These are phyloP conservation scores for Fraxinus pennsylvanica DNA, from an alignment of 257 asterid species.

Conservation along the genomic window DNA sequence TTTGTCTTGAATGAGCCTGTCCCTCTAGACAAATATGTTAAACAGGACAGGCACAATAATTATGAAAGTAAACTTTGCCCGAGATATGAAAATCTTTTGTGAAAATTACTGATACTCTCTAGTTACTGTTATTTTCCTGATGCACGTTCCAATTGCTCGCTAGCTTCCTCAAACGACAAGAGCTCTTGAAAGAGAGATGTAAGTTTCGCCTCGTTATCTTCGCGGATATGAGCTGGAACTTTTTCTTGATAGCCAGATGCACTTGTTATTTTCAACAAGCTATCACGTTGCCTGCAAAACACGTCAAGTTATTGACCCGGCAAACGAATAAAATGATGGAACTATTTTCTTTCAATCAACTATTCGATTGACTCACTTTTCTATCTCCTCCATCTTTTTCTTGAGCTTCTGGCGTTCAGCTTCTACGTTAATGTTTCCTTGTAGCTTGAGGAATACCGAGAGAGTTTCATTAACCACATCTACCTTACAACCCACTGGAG, in stretches of 20 bases:
- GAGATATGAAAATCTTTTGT: background rate
- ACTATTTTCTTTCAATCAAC: background rate
- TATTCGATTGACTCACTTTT: slow-evolving; percentile 46
- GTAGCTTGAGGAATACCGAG: slow-evolving; percentile 57
- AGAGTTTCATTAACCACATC: slow-evolving; percentile 66
- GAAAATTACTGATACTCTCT: background rate
- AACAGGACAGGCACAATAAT: background rate
- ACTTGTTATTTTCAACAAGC: slow-evolving; percentile 49
- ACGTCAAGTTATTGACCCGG: background rate
- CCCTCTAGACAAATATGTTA: background rate
- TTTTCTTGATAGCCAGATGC: slow-evolving; percentile 79
- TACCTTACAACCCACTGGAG: slow-evolving; percentile 70
- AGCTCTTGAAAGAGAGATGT: slow-evolving; percentile 55
- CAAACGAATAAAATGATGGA: background rate
- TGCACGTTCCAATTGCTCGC: slow-evolving; percentile 49
- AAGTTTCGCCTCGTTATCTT: slow-evolving; percentile 53
- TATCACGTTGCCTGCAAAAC: slow-evolving; percentile 68
- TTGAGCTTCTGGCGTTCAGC: slow-evolving; percentile 79
- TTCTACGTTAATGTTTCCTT: slow-evolving; percentile 52
- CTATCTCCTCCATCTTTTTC: slow-evolving; percentile 76
- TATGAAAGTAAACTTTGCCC: background rate
- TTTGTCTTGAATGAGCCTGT: background rate
- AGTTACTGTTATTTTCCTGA: background rate
- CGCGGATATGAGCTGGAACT: slow-evolving; percentile 61
- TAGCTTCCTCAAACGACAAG: slow-evolving; percentile 58